Percentiles rank a stretch among this genome's conserved stretches.
These are phyloP conservation scores for Talaromyces sp. DNA, from an alignment of 2,329 filamentous ascomycete species.

Conservation along the genomic window DNA sequence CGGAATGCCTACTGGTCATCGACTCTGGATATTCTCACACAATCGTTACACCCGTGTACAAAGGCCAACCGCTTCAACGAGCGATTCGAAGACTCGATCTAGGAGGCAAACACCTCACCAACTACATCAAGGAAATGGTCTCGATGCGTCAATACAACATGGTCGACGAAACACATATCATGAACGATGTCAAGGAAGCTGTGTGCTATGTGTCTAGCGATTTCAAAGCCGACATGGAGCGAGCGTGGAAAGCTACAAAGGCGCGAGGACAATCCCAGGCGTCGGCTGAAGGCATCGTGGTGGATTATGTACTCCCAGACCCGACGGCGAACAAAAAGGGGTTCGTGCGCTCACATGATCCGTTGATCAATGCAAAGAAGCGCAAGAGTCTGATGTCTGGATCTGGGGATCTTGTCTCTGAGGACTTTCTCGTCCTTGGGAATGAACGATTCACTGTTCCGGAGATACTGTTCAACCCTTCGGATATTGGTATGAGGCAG, in stretches of 20 bases:
- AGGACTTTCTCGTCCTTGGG: conserved; percentile 80
- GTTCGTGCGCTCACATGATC: conserved; percentile 72
- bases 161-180: conserved; percentile 86
- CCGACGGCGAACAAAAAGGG: conserved; percentile 63
- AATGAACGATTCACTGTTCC: conserved; percentile 92
- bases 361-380: conserved; percentile 54
- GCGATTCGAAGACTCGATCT: conserved; percentile 83
- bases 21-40: conserved; percentile 94
- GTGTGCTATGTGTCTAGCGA: conserved; percentile 78
- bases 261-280: conserved; percentile 28
- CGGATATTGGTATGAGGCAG: conserved; percentile 79
- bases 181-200: conserved; percentile 93
- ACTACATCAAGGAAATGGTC: conserved; percentile 83
- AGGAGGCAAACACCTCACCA: conserved; percentile 89
- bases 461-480: conserved; percentile 82
- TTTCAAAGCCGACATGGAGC: conserved; percentile 74
- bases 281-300: conserved; percentile 55
- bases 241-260: conserved; percentile 74
- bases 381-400: conserved; percentile 49
- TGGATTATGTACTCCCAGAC: conserved; percentile 91
- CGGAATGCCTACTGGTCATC: conserved; percentile 80
- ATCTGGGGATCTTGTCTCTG: conserved; percentile 50
- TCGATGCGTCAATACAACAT: conserved; percentile 93
- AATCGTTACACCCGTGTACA: conserved; percentile 79
- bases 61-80: conserved; percentile 73